phyloP scores from a whole-genome alignment of 2,329 filamentous ascomycete species.

The Alternaria dauci region DNA sequence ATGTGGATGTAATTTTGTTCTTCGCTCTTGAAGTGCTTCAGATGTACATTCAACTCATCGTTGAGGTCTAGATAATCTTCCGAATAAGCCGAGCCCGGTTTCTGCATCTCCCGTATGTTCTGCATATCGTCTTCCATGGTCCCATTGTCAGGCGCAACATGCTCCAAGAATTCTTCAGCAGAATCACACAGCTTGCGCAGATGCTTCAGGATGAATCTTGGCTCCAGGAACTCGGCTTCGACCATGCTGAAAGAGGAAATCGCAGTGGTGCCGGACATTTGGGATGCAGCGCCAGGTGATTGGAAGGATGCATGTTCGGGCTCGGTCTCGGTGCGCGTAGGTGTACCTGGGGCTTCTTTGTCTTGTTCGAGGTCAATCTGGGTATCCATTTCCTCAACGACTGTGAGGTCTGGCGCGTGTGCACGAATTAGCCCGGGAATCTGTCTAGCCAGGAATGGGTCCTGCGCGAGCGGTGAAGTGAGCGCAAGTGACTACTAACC shows the following conservation, averaged over 20 bases:
- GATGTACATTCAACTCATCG: slow-evolving; percentile 44
- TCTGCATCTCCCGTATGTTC: slow-evolving; percentile 42
- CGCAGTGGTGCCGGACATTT: slow-evolving; percentile 58
- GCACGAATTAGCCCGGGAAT: slow-evolving; percentile 19
- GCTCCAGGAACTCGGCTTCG: slow-evolving; percentile 54
- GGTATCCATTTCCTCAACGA: slow-evolving; percentile 44
- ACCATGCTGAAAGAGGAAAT: slow-evolving; percentile 57
- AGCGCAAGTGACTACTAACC: slow-evolving; percentile 33
- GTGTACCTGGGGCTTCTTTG: slow-evolving; percentile 30
- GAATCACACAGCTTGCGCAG: slow-evolving; percentile 50
- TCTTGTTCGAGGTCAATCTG: slow-evolving; percentile 31
- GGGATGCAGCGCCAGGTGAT: slow-evolving; percentile 52
- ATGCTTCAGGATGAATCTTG: slow-evolving; percentile 53
- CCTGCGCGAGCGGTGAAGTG: not conserved
- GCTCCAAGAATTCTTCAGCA: slow-evolving; percentile 40
- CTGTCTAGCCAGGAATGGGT: not conserved
- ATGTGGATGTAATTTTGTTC: slow-evolving; percentile 54
- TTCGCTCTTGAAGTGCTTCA: slow-evolving; percentile 49
- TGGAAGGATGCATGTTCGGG: slow-evolving; percentile 25
- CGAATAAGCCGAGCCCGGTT: slow-evolving; percentile 49
- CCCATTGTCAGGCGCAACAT: slow-evolving; percentile 41
- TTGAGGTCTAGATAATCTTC: slow-evolving; percentile 51
- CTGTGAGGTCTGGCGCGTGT: slow-evolving; percentile 40
- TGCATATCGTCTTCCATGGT: slow-evolving; percentile 26
- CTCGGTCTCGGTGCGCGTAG: slow-evolving; percentile 20